Evolutionary conservation across 192 early-diverging fungal genomes (phyloP), one percentile per base, ranked within the genome.

Genomic region (Allomyces macrogynus): DNA sequence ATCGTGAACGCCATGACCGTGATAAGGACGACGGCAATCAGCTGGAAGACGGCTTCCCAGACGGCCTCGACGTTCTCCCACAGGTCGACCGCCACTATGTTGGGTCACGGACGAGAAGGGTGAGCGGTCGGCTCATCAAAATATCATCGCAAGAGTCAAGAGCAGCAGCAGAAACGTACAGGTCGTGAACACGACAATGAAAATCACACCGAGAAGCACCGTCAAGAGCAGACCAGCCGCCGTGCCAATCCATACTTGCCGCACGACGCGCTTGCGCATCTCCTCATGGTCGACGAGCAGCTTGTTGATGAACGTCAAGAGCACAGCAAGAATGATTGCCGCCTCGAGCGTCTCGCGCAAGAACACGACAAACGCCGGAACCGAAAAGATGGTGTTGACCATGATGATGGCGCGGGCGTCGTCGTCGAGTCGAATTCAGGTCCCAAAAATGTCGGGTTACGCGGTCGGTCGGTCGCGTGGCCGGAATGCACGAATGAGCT

Each of bases 301-400:
- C 67, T 86, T 82, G 24, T 74, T 65, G 70, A 87, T 71, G 75
- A 91, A 91, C 23, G 88, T 73, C 24, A 91, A 77, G 16, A 93
- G 72, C 22, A 96, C 89, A n/a, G 86, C 85, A 64, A 96, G 75
- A 70, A 96, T 85, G 66, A 95, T 82, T 23, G 84, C 84, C 5
- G 87, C 89, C 77, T 96, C 93, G 18, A 87, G 78, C 26, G 89
- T 86, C 77, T 94, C 90, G 65, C 88, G 74, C 69, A 90, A 80
- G 24, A 88, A 40, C 12, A 90, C 85, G 67, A 89, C 87, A 71
- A 90, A 89, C 25, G 84, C 80, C 40, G 86, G 77, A 0, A 81
- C 78, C 5, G 32, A 40, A 40, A 40, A 40, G 32, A 40, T 40
- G 32, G 32, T 40, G 32, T 40, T 40, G 32, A 40, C 32, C 32